A percentile compares a stretch with the other conserved stretches of the same genome.
phyloP scores from a whole-genome alignment of 192 early-diverging fungal genomes.

The Linnemannia schmuckeri region DNA sequence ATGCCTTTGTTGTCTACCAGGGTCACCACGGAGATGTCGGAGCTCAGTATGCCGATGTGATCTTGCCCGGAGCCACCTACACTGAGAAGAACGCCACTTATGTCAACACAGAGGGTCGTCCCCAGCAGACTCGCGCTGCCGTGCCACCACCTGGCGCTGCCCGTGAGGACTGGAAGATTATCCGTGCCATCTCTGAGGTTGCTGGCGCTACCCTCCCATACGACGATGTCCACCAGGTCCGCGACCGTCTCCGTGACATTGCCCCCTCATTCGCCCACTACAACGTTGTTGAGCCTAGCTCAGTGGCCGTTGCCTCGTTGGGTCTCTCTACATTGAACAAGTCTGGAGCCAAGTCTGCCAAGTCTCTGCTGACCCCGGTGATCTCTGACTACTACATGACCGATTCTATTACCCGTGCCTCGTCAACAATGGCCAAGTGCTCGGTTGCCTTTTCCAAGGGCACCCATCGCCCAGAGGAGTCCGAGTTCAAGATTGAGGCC shows the following conservation, averaged over 20 bases:
- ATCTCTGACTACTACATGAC: slow-evolving; percentile 96
- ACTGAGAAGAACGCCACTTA: slow-evolving; percentile 97
- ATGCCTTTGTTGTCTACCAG: slow-evolving; percentile 99
- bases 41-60: slow-evolving; percentile 94
- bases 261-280: slow-evolving; percentile 86
- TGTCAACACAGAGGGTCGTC: slow-evolving; percentile 97
- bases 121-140: slow-evolving; percentile 93
- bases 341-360: slow-evolving; percentile 40
- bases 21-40: slow-evolving; percentile 99
- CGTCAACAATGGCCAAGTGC: slow-evolving; percentile 97
- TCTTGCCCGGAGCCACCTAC: slow-evolving; percentile 95
- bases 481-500: slow-evolving; percentile 57
- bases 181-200: slow-evolving; percentile 96
- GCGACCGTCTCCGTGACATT: slow-evolving; percentile 90
- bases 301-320: slow-evolving; percentile 65
- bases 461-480: slow-evolving; percentile 38
- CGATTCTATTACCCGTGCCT: slow-evolving; percentile 91
- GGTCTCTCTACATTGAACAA: slow-evolving; percentile 72
- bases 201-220: slow-evolving; percentile 89
- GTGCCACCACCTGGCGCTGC: slow-evolving; percentile 90
- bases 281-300: slow-evolving; percentile 73
- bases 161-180: slow-evolving; percentile 99
- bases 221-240: slow-evolving; percentile 85
- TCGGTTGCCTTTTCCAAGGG: slow-evolving; percentile 68
- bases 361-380: slow-evolving; percentile 68